phyloP scores from a whole-genome alignment of 1,284 basidiomycete species.

The Ceratobasidium sp. region DNA sequence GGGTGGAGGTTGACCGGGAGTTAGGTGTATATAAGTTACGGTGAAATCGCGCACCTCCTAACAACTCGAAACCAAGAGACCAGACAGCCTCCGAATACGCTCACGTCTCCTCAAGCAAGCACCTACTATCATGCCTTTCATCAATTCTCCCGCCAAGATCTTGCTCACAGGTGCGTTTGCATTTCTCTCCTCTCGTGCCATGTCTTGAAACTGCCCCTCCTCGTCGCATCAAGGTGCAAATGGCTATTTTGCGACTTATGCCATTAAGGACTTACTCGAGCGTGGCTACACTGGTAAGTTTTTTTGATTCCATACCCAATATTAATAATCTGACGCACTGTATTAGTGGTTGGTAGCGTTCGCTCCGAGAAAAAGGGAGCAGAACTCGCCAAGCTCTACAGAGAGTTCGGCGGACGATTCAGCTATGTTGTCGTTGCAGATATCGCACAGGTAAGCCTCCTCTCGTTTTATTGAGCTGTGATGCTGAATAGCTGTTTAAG shows the following conservation, averaged over 20 bases:
- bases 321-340: too few relatives aligned
- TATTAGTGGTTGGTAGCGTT: slow-evolving; percentile 2
- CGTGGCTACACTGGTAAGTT: slow-evolving; percentile 16
- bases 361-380: not conserved
- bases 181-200: too few relatives aligned
- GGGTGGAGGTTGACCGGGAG: too few relatives aligned
- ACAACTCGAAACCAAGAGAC: too few relatives aligned
- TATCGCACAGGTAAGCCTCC: not conserved
- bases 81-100: too few relatives aligned
- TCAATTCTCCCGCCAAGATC: not conserved
- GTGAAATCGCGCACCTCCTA: too few relatives aligned
- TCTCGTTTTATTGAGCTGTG: too few relatives aligned
- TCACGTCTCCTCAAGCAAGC: too few relatives aligned
- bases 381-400: slow-evolving; percentile 2
- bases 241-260: slow-evolving; percentile 10
- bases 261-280: not conserved
- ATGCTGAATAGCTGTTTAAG: not conserved
- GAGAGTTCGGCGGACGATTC: not conserved
- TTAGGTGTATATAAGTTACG: too few relatives aligned
- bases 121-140: slow-evolving; percentile 3
- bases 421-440: not conserved
- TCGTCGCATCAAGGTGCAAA: not conserved
- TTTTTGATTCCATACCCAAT: not conserved
- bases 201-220: not conserved
- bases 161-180: slow-evolving; percentile 13